Evolutionary conservation across 2,329 filamentous ascomycete species (phyloP).

Genomic region (Fusarium sp.): DNA sequence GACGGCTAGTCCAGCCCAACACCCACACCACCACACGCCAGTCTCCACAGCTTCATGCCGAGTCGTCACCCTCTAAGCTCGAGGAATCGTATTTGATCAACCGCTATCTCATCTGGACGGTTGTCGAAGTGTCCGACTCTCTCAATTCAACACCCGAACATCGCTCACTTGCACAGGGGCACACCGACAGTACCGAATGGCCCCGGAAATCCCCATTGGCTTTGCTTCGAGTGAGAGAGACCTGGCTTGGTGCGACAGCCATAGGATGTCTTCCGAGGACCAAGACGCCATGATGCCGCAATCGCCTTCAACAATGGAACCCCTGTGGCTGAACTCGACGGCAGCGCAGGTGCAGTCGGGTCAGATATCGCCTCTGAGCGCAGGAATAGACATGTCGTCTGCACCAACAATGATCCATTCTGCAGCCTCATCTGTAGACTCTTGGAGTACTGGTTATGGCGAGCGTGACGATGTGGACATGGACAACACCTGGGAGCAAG

Average conservation of each 20-base stretch:
- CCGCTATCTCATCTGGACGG: slow-evolving; percentile 26
- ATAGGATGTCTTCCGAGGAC: slow-evolving; percentile 58
- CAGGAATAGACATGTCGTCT: slow-evolving; percentile 59
- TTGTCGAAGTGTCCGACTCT: slow-evolving; percentile 9
- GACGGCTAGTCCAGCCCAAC: slow-evolving; percentile 44
- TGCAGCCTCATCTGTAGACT: slow-evolving; percentile 60
- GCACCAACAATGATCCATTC: slow-evolving; percentile 59
- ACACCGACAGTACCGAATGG: slow-evolving; percentile 48
- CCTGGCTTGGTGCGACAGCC: slow-evolving; percentile 59
- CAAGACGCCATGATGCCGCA: slow-evolving; percentile 44
- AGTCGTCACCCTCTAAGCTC: slow-evolving; percentile 36
- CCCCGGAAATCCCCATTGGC: slow-evolving; percentile 60
- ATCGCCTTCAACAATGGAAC: slow-evolving; percentile 50
- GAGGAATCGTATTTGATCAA: slow-evolving; percentile 32
- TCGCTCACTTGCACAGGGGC: slow-evolving; percentile 14
- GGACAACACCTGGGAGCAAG: slow-evolving; percentile 61
- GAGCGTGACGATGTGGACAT: slow-evolving; percentile 54
- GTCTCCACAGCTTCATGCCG: slow-evolving; percentile 44
- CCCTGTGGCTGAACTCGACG: slow-evolving; percentile 45
- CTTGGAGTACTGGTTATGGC: slow-evolving; percentile 57
- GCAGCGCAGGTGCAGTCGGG: slow-evolving; percentile 54
- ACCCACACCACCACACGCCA: slow-evolving; percentile 41
- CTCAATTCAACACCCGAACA: slow-evolving; percentile 19
- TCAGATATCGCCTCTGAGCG: slow-evolving; percentile 67
- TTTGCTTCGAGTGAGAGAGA: slow-evolving; percentile 57